These are phyloP conservation scores for Rhododendron henanense DNA, from an alignment of 148 eudicot genomes.

Conservation along the genomic window DNA sequence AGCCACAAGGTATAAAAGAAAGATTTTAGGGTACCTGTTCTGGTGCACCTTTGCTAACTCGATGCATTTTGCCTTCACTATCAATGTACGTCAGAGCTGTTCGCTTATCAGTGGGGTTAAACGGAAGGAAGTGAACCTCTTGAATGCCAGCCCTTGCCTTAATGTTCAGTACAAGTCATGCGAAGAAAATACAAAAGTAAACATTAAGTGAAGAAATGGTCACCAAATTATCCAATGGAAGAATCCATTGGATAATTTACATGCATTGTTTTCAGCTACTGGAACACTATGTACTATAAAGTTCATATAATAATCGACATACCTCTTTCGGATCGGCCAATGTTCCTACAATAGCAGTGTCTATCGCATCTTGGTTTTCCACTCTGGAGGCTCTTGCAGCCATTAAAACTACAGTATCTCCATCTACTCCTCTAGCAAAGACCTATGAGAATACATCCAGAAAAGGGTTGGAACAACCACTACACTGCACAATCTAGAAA, in stretches of 20 bases:
- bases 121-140: constrained; percentile 72
- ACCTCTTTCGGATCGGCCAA: constrained; percentile 87
- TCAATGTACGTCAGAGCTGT: constrained; percentile 77
- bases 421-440: constrained; percentile 60
- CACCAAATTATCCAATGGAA: background rate
- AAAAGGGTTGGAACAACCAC: background rate
- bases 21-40: constrained; percentile 49
- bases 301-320: background rate
- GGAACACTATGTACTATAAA: background rate
- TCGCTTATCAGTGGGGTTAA: constrained; percentile 77
- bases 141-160: constrained; percentile 70
- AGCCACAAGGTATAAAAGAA: background rate
- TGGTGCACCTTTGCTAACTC: constrained; percentile 86
- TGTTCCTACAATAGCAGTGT: constrained; percentile 67
- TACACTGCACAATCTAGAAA: background rate
- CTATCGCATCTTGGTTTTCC: constrained; percentile 87
- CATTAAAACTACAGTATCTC: constrained; percentile 47
- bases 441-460: constrained; percentile 17
- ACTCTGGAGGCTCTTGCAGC: constrained; percentile 77
- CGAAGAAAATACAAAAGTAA: background rate
- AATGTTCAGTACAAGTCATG: background rate
- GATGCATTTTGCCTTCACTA: constrained; percentile 49
- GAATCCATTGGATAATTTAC: background rate
- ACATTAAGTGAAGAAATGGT: background rate
- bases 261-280: background rate